Evolutionary conservation across 805 yeast species (phyloP), one percentile per base, ranked within the genome.

Genomic region (Hanseniaspora vineae): DNA sequence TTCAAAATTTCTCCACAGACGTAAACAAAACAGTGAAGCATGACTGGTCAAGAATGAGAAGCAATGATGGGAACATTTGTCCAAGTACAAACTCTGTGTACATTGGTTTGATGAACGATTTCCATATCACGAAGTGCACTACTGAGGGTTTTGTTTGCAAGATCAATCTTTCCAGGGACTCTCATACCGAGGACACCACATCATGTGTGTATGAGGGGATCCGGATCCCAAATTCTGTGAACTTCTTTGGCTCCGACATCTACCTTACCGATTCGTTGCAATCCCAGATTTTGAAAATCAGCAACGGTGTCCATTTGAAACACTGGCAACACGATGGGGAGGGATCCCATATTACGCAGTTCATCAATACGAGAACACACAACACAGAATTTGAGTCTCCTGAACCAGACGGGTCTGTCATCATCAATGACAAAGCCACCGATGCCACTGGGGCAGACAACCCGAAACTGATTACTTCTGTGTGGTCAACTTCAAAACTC

Each of bases 41-140:
- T 14, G 53, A 60, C 31, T 50, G 53, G 42, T 50, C 44, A 19
- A 65, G 62, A 42, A 61, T 75, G 60, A 69, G 88, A 56, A 81
- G 92, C 40, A 88, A 88, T 57, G 97, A 88, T 59, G 96, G 96
- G 0, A 74, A 77, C 43, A 75, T 87, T 39, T 88, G 85, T 50
- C 81, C 84, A 3, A 67, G 76, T 57, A 95, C 96, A 1, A 54
- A 54, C 9, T 72, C 80, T 51, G 73, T 87, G 45, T 81, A 84
- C 75, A 77, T 84, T 45, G 96, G 96, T 1, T 70, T 89, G 18
- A 88, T 88, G 95, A 70, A 71, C 19, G 78, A 77, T 49, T 77
- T 76, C 54, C 70, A 67, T 14, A 58, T 62, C 23, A 64, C 61
- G 14, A 56, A 54, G 19, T 57, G 61, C 14, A 47, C 59, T n/a